Base-by-base conservation (phyloP, 2,329 filamentous ascomycete genomes). In the Rhynchosporium secalis region DNA sequence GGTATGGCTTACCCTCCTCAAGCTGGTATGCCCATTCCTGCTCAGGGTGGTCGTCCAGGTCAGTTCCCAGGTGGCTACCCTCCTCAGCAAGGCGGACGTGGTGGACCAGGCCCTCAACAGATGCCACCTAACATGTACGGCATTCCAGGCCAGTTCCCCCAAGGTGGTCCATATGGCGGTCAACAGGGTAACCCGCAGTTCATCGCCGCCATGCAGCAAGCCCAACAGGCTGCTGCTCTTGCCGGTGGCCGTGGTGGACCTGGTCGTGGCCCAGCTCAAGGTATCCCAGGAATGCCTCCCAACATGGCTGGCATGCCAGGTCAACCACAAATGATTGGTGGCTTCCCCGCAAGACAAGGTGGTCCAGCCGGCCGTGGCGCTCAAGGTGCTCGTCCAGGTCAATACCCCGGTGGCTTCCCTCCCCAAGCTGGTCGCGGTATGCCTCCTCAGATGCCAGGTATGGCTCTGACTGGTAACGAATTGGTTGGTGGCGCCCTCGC, bases 51-150 rank as follows among this genome's bases (percentile, higher is more conserved):
- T 71, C 92, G 93, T 72, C 91, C 91, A 68, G 90, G 88, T 71
- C 92, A 95, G 75, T 96, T 93, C 83, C 87, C 91, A 66, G 86
- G 82, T 72, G 88, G 85, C 60, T 95, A 94, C 80, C 86, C 87
- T 68, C 88, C 86, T 73, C 92, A 95, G 77, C 90, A 92, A 78
- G 91, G 90, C 71, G 92, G 93, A 69, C 93, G 94, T 76, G 93
- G 92, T 68, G 91, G 87, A 68, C 88, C 91, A 69, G 83, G 83
- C 71, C 89, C 89, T 71, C 92, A 95, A 79, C 90, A 93, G 79
- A 85, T 97, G 69, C 91, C 92, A 63, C 91, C 92, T 67, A 91
- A 88, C 81, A 88, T 92, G 80, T 97, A 96, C 78, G 86, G 85
- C 69, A 83, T 95, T 73, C 88, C 90, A 57, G 85, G 86, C 66